Conservation (phyloP, 352 stramenopile genomes). For the Thalassiosira pacifica region DNA sequence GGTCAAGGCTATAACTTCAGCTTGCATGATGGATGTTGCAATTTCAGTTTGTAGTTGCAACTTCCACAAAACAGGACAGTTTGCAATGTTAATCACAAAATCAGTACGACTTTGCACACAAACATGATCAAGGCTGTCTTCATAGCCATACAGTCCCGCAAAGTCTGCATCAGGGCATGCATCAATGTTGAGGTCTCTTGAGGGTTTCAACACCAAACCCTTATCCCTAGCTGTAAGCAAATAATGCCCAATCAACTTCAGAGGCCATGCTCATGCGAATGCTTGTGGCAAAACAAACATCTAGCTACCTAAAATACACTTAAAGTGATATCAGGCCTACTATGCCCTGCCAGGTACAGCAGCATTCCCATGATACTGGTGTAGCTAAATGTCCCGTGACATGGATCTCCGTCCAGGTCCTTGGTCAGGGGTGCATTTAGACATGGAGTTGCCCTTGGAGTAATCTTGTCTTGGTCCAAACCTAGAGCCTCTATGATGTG, state of each 20-base stretch:
- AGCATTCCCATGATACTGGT: conserved; percentile 4
- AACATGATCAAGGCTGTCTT: conserved; percentile 11
- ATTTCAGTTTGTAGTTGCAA: background rate
- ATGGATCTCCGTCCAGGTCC: conserved; percentile 1
- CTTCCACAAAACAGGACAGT: conserved; percentile 16
- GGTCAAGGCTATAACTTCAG: conserved; percentile 29
- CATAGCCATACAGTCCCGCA: conserved; percentile 7
- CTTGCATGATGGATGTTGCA: conserved; percentile 15
- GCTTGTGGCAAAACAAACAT: background rate
- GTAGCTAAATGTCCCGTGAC: background rate
- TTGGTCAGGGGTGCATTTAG: background rate
- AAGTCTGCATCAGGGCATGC: conserved; percentile 18
- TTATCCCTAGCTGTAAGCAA: background rate
- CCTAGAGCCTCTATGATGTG: conserved; percentile 3
- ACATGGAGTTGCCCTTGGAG: background rate
- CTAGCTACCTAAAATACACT: background rate
- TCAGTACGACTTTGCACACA: conserved; percentile 8
- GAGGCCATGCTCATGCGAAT: background rate
- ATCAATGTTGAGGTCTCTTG: background rate
- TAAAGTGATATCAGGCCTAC: background rate
- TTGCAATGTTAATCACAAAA: conserved; percentile 15
- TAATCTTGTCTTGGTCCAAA: background rate
- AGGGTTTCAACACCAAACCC: background rate
- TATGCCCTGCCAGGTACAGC: conserved; percentile 6
- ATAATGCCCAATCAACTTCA: conserved; percentile 17